phyloP scores from a whole-genome alignment of 768 basidiomycete species.

The Mrakia blollopis region DNA sequence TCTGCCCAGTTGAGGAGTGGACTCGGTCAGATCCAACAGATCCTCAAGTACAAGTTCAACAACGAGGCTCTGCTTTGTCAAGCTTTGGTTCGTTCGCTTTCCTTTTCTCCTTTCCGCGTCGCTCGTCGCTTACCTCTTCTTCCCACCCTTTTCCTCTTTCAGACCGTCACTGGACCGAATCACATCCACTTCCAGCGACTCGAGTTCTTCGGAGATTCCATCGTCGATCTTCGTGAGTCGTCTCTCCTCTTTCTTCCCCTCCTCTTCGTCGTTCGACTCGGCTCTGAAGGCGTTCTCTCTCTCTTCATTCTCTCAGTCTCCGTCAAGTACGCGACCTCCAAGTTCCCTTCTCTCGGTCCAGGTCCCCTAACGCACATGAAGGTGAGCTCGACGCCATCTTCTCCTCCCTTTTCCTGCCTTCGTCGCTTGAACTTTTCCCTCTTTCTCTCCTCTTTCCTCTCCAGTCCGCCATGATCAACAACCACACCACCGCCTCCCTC shows the following conservation, averaged over 20 bases:
- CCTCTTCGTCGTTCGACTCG: neutral
- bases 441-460: conserved; percentile 18
- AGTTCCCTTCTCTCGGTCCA: conserved; percentile 60
- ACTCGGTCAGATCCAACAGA: conserved; percentile 56
- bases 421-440: neutral
- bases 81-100: conserved; percentile 57
- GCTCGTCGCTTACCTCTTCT: neutral
- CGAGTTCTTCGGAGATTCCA: conserved; percentile 80
- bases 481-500: conserved; percentile 67
- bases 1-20: conserved; percentile 52
- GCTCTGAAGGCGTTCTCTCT: neutral
- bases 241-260: neutral
- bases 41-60: conserved; percentile 61
- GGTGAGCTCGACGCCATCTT: conserved; percentile 46
- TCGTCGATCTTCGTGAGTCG: conserved; percentile 73
- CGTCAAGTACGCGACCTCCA: conserved; percentile 62
- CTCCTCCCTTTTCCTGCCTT: neutral
- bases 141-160: conserved; percentile 8
- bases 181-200: conserved; percentile 65
- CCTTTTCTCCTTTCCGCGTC: neutral
- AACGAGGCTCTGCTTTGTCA: conserved; percentile 62
- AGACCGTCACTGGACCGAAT: conserved; percentile 67
- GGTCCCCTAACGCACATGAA: conserved; percentile 76
- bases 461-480: conserved; percentile 84
- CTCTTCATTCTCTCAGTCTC: conserved; percentile 53